Percentiles rank a stretch among this genome's conserved stretches.
Conservation (phyloP, 768 basidiomycete genomes). For the Pleurotus djamor region DNA sequence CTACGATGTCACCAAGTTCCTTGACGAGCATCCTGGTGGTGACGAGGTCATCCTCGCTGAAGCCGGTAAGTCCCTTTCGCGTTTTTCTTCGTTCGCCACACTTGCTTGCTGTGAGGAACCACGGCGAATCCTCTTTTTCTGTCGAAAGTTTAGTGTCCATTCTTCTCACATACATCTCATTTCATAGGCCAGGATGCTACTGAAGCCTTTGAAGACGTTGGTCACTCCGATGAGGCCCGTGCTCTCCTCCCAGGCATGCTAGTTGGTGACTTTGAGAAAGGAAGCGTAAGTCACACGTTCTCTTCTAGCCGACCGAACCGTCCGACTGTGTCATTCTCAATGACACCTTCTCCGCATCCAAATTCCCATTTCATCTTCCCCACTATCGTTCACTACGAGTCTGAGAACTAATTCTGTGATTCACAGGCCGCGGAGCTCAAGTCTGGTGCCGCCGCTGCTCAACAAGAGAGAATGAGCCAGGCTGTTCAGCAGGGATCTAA, state of each 20-base stretch:
- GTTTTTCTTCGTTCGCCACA: constrained; percentile 6
- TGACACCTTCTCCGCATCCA: constrained; percentile 6
- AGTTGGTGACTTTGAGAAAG: constrained; percentile 80
- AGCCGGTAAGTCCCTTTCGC: constrained; percentile 59
- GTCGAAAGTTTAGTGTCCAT: constrained; percentile 2
- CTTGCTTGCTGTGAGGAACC: background rate
- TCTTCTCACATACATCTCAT: background rate
- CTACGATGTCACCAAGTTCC: constrained; percentile 90
- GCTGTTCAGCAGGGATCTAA: constrained; percentile 70
- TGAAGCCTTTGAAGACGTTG: constrained; percentile 98
- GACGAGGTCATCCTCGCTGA: constrained; percentile 97
- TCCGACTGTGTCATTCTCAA: background rate
- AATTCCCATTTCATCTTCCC: background rate
- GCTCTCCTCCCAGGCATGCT: constrained; percentile 75
- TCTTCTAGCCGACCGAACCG: constrained; percentile 7
- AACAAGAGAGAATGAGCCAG: constrained; percentile 35
- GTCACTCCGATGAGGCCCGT: constrained; percentile 98
- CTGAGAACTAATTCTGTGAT: background rate
- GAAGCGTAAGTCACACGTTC: constrained; percentile 43
- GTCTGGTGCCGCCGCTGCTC: constrained; percentile 45
- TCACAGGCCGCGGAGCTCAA: constrained; percentile 51
- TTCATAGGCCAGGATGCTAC: constrained; percentile 87
- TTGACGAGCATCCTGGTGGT: constrained; percentile 98
- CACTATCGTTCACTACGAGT: background rate
- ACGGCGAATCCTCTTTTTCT: constrained; percentile 5